Evolutionary conservation across 2,329 filamentous ascomycete species (phyloP).

Genomic region (Acephala macrosclerotiorum): DNA sequence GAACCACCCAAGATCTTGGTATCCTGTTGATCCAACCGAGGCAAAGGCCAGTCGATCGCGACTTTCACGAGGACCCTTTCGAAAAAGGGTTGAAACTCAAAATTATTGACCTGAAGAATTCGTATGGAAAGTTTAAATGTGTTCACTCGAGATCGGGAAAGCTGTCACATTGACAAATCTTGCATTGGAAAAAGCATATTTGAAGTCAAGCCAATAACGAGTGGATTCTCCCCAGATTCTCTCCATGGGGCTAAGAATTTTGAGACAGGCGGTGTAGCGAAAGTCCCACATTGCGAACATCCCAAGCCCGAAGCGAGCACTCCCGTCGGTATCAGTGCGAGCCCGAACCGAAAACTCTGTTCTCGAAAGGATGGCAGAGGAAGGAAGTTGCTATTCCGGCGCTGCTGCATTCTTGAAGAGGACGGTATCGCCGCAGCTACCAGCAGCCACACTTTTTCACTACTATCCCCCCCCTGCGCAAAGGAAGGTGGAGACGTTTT

Average conservation of each 20-base stretch:
- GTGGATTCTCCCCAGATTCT: background rate
- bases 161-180: background rate
- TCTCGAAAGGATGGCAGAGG: background rate
- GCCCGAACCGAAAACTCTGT: background rate
- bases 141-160: background rate
- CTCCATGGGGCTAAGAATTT: background rate
- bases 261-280: background rate
- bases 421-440: background rate
- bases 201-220: background rate
- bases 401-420: background rate
- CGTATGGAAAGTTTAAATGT: background rate
- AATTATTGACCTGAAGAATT: background rate
- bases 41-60: background rate
- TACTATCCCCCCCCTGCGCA: background rate
- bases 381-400: background rate
- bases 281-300: conserved; percentile 3
- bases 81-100: background rate
- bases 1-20: conserved; percentile 8
- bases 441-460: background rate
- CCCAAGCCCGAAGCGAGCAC: conserved; percentile 2
- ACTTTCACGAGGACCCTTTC: background rate
- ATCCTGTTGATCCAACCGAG: background rate
- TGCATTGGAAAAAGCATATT: background rate
- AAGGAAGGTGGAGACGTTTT: background rate
- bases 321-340: too few species aligned